Conservation (phyloP, 2,329 filamentous ascomycete species). For the Spiromastix sp. region DNA sequence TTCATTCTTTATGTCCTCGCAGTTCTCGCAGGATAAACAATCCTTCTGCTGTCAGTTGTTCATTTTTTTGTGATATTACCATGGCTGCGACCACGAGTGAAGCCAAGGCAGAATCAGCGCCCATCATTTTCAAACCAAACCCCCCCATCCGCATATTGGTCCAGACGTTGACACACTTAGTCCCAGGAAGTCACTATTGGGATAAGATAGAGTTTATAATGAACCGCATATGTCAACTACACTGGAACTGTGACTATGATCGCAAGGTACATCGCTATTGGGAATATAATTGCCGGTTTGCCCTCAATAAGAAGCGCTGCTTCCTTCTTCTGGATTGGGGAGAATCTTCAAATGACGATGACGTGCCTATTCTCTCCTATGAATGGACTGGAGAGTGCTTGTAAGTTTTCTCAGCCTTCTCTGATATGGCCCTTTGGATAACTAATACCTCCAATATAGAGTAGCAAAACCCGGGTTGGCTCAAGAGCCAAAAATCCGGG, state of each 20-base stretch:
- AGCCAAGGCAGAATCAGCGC: neutral
- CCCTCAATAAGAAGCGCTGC: neutral
- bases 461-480: neutral
- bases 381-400: constrained; percentile 4
- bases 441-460: neutral
- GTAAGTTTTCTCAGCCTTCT: neutral
- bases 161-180: constrained; percentile 1
- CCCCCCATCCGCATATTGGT: constrained; percentile 3
- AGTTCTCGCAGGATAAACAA: too few relatives aligned
- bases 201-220: neutral
- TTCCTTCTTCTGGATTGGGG: constrained; percentile 3
- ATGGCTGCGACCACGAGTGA: constrained; percentile 3
- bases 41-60: too few relatives aligned
- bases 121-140: neutral
- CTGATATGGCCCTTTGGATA: neutral
- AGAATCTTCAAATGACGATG: constrained; percentile 4
- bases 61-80: too few relatives aligned
- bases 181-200: constrained; percentile 1
- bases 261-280: neutral
- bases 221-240: neutral
- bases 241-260: neutral
- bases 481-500: neutral
- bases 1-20: too few relatives aligned
- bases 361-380: constrained; percentile 2
- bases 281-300: neutral